These are phyloP conservation scores for Filosporella fistucella DNA, from an alignment of 495 filamentous ascomycete species.

Conservation along the genomic window DNA sequence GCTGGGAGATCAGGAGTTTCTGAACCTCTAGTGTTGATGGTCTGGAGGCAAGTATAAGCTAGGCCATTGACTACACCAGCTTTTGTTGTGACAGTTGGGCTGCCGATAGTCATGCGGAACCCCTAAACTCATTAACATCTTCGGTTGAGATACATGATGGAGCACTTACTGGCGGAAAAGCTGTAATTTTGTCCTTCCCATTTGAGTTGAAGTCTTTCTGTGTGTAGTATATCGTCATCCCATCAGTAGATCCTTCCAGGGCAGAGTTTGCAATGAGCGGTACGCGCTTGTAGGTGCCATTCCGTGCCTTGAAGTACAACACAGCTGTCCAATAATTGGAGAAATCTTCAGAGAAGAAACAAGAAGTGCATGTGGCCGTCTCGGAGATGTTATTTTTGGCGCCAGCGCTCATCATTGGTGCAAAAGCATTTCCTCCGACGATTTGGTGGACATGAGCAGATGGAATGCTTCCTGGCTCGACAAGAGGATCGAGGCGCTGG, in stretches of 20 bases:
- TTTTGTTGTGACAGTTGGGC: slow-evolving; percentile 41
- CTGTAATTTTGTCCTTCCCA: not conserved
- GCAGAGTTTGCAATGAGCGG: slow-evolving; percentile 26
- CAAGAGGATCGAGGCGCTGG: not conserved
- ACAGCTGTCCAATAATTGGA: slow-evolving; percentile 1
- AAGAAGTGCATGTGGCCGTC: not conserved
- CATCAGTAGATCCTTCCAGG: slow-evolving; percentile 8
- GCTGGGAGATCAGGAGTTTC: slow-evolving; percentile 47
- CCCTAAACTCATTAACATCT: too few species aligned
- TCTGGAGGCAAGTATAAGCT: slow-evolving; percentile 42
- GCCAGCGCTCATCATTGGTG: too few species aligned
- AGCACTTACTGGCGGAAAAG: slow-evolving; percentile 11
- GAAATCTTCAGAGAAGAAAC: slow-evolving; percentile 54
- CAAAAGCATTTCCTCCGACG: not conserved
- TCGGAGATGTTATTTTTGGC: not conserved
- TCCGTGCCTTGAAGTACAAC: not conserved
- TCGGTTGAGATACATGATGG: too few species aligned
- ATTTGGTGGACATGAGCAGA: not conserved
- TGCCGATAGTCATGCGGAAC: slow-evolving; percentile 70
- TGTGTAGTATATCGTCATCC: slow-evolving; percentile 43
- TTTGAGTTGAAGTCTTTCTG: not conserved
- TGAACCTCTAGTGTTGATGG: slow-evolving; percentile 28
- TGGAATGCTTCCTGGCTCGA: not conserved
- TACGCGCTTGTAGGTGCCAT: slow-evolving; percentile 39
- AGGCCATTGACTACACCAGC: slow-evolving; percentile 35